Base-by-base conservation (phyloP, 2,329 filamentous ascomycete species). In the Drechslerella dactyloides region DNA sequence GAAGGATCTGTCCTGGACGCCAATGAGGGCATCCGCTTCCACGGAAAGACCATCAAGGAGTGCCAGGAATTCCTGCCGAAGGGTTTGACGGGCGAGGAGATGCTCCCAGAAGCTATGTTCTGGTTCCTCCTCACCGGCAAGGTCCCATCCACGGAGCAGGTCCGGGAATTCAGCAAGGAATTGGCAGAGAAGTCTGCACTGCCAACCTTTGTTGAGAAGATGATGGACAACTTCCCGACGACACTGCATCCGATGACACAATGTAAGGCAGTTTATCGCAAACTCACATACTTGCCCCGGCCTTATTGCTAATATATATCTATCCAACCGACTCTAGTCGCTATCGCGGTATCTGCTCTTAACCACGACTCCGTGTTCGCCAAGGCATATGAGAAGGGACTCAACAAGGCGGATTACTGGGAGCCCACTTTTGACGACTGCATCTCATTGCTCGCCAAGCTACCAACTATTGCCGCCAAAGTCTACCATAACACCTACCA, bases 71-170 rank as follows among this genome's bases (percentile, higher is more conserved):
- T 92, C 80, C 87, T 97, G 15, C 93, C 94, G 79, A 97, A 97
- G 84, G 94, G 93, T 76, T 91, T 86, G 69, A 87, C 90, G 1
- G 91, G 93, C 77, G 96, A 91, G 4, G 93, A 97, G 82, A 99
- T 97, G 94, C 86, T 97, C 11, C 94, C 94, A 53, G 94, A 99
- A 82, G 88, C 93, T 81, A 99, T 99, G 94, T 99, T 99, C 85
- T 99, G 94, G 94, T 87, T 97, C 46, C 87, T 99, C 56, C 84
- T 99, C 76, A 99, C 94, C 8, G 94, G 94, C 69, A 85, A 96
- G 81, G 90, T 97, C 21, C 94, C 94, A 23, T 90, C 90, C 0
- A 89, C 88, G 21, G 83, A 83, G 74, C 94, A 99, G 81, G 87
- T 94, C 74, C 90, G 93, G 77, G 83, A 82, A 50, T 87, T 99